Evolutionary conservation across 2,329 filamentous ascomycete species (phyloP), one percentile per base, ranked within the genome.

Genomic region (Bisporella sp.): DNA sequence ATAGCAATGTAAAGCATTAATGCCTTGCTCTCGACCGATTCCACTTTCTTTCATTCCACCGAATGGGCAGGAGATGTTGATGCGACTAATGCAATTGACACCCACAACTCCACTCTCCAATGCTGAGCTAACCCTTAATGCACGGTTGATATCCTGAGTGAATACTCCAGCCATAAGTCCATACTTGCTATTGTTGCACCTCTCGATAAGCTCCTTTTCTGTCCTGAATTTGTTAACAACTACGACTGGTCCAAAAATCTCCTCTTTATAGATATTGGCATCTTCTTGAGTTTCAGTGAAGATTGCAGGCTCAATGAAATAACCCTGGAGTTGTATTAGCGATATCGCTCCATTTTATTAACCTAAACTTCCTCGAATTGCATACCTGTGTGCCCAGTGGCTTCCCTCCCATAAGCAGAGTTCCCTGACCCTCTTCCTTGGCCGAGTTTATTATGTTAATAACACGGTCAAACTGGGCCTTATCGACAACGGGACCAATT

Each of bases 21-120:
- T 29, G 12, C 42, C 42, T 7, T 87, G 87, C 68, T 91, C 87
- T 47, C 84, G 81, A 30, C 86, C 87, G 47, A 88, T 85, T 49
- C 87, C 87, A 40, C 72, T 78, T 69, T 87, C 77, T 69, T 89
- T 89, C 73, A 77, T 87, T 0, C 88, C 87, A 41, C 84, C 83
- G 58, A 89, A 63, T 5, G 54, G 54, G 7, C 33, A 30, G 21
- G 41, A 37, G 31, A 54, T 45, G 8, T 30, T 35, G 8, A 49
- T 41, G 41, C 35, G 35, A 31, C 21, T 39, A 1, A 46, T 13
- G 31, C 41, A 71, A 53, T 78, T 79, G 58, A 78, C 72, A 68
- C 73, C 77, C 3, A 78, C 73, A 67, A 75, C 75, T 21, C 76
- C 76, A 28, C 73, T 71, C 61, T 78, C 74, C 41, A 78, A 70